A percentile compares a stretch with the other conserved stretches of the same genome.
Evolutionary conservation across 495 filamentous ascomycete genomes (phyloP).

Genomic region (Amniculicola lignicola): DNA sequence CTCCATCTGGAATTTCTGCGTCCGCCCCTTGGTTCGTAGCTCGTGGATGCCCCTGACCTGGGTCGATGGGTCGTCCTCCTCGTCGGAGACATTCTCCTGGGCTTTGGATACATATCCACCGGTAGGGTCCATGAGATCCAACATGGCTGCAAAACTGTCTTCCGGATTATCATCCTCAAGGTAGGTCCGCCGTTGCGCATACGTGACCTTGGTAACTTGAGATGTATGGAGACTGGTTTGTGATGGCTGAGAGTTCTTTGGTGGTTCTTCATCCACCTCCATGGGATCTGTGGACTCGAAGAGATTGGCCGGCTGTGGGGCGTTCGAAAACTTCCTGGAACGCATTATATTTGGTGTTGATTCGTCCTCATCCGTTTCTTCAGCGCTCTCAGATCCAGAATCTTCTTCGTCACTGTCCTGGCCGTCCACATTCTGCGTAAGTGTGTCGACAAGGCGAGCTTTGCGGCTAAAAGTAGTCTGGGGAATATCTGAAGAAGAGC

Average conservation of each 20-base stretch:
- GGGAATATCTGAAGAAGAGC: conserved; percentile 37
- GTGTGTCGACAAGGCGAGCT: conserved; percentile 36
- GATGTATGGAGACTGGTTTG: conserved; percentile 6
- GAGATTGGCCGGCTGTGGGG: too few relatives aligned
- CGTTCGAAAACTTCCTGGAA: too few relatives aligned
- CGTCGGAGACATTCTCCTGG: conserved; percentile 49
- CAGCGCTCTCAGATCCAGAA: conserved; percentile 14
- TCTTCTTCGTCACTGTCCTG: neutral
- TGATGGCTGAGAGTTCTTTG: conserved; percentile 23
- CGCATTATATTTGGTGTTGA: too few relatives aligned
- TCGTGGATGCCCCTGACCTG: conserved; percentile 80
- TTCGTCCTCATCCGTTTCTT: conserved; percentile 25
- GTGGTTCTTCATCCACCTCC: conserved; percentile 21
- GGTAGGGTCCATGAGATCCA: conserved; percentile 17
- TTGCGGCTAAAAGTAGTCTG: conserved; percentile 16
- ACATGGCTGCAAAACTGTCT: conserved; percentile 30
- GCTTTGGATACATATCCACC: neutral
- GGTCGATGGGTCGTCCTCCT: conserved; percentile 49
- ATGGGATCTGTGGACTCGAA: conserved; percentile 14
- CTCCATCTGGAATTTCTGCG: conserved; percentile 74
- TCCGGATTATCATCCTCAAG: conserved; percentile 48
- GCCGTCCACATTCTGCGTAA: conserved; percentile 25
- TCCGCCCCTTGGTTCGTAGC: conserved; percentile 78
- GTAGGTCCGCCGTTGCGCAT: conserved; percentile 61
- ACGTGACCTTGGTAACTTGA: conserved; percentile 50